These are phyloP conservation scores for Hypoxylon crocopeplum DNA, from an alignment of 495 filamentous ascomycete genomes.

Conservation along the genomic window DNA sequence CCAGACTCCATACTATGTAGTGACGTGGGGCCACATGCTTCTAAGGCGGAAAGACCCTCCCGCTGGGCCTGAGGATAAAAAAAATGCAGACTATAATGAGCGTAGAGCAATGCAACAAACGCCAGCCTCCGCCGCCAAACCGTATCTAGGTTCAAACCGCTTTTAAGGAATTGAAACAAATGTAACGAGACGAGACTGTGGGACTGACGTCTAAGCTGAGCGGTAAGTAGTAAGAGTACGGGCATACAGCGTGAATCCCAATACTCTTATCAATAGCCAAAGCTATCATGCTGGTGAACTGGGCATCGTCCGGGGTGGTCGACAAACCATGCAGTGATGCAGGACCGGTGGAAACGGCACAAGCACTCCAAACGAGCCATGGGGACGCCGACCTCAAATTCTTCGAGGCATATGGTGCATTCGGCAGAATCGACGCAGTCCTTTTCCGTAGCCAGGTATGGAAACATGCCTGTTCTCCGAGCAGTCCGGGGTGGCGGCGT, in stretches of 20 bases:
- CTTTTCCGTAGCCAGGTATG: constrained; percentile 86
- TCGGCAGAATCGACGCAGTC: constrained; percentile 85
- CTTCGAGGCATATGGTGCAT: constrained; percentile 96
- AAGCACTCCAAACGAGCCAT: constrained; percentile 90
- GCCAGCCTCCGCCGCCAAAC: neutral
- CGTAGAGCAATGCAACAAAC: constrained; percentile 8
- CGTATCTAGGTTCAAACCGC: neutral
- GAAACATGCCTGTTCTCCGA: constrained; percentile 58
- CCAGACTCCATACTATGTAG: constrained; percentile 28
- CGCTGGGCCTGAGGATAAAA: constrained; percentile 5
- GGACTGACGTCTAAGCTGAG: neutral
- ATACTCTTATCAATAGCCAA: constrained; percentile 46
- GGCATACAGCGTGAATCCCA: neutral
- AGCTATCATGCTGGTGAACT: constrained; percentile 61
- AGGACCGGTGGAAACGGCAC: constrained; percentile 86
- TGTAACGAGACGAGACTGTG: neutral
- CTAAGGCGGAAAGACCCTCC: constrained; percentile 2
- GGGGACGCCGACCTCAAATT: constrained; percentile 83
- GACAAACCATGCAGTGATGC: constrained; percentile 64
- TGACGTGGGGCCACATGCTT: constrained; percentile 24
- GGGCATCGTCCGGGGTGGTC: constrained; percentile 61
- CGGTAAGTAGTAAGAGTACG: neutral
- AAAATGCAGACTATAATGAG: constrained; percentile 28
- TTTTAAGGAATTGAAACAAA: constrained; percentile 1
- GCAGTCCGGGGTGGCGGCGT: constrained; percentile 39